Evolutionary conservation across 2,329 filamentous ascomycete species (phyloP).

Genomic region (Trichothecium roseum): DNA sequence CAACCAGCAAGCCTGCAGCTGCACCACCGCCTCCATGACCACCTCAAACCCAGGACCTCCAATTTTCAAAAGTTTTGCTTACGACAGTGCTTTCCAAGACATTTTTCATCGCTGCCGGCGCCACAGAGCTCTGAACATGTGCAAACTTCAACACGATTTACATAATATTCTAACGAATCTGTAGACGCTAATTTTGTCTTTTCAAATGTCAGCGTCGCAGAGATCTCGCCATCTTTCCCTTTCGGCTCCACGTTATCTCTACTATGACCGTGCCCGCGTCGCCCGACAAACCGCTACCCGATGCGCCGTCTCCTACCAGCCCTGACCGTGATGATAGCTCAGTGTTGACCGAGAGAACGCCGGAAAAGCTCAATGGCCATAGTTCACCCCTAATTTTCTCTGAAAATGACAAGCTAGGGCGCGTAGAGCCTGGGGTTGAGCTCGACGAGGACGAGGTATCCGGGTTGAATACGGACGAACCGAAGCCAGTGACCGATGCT

Average conservation of each 20-base stretch:
- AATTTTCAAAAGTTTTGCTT: constrained; percentile 38
- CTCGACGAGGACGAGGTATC: too few species aligned
- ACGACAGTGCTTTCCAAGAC: constrained; percentile 29
- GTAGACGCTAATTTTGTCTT: constrained; percentile 45
- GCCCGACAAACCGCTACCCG: constrained; percentile 29
- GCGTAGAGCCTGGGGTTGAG: too few species aligned
- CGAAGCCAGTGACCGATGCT: too few species aligned
- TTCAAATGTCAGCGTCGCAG: constrained; percentile 48
- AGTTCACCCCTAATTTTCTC: too few species aligned
- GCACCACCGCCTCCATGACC: too few species aligned
- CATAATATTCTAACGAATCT: constrained; percentile 32
- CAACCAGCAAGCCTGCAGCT: too few species aligned
- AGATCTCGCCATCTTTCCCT: constrained; percentile 39
- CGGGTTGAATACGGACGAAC: too few species aligned
- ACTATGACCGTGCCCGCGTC: constrained; percentile 54
- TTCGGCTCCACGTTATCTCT: constrained; percentile 27
- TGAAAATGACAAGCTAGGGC: too few species aligned
- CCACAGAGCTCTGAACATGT: constrained; percentile 42
- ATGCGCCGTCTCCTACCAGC: constrained; percentile 10
- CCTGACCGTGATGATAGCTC: constrained; percentile 5
- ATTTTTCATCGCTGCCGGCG: constrained; percentile 34
- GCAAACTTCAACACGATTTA: constrained; percentile 38
- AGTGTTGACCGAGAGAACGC: too few species aligned
- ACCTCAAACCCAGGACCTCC: constrained; percentile 4
- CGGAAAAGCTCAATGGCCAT: too few species aligned